Conservation (phyloP, 2,329 filamentous ascomycete genomes). For the Diaporthe citri region DNA sequence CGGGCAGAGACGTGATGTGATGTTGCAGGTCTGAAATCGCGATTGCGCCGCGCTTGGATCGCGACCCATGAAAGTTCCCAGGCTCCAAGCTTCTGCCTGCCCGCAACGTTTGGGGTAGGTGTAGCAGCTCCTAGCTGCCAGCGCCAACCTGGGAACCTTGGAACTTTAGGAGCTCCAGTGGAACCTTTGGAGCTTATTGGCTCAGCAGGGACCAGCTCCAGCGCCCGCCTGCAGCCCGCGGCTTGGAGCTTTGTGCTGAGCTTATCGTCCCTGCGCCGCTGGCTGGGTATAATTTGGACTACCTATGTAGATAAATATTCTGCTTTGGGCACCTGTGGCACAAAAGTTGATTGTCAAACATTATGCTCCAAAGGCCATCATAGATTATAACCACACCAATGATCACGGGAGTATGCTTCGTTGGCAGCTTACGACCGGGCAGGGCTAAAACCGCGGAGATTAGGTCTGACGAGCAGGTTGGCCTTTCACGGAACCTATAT, state of each 20-base stretch:
- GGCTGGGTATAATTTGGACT: neutral
- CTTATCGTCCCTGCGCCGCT: neutral
- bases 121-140: neutral
- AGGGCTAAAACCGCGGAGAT: too few species aligned
- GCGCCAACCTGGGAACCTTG: neutral
- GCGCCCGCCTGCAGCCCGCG: neutral
- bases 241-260: neutral
- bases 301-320: neutral
- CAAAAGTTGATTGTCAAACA: neutral
- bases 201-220: conserved; percentile 33
- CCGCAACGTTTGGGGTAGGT: neutral
- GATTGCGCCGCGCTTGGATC: conserved; percentile 38
- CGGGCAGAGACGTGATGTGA: neutral
- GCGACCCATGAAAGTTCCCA: conserved; percentile 19
- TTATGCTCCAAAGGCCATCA: neutral
- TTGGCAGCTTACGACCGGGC: neutral
- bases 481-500: neutral
- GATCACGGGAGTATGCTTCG: neutral
- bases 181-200: conserved; percentile 37
- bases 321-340: neutral
- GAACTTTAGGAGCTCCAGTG: conserved; percentile 29
- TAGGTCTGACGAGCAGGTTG: neutral
- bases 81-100: conserved; percentile 13
- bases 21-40: conserved; percentile 29
- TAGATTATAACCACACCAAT: too few species aligned